Conservation (phyloP, 768 basidiomycete species). For the Podaxis sp. region DNA sequence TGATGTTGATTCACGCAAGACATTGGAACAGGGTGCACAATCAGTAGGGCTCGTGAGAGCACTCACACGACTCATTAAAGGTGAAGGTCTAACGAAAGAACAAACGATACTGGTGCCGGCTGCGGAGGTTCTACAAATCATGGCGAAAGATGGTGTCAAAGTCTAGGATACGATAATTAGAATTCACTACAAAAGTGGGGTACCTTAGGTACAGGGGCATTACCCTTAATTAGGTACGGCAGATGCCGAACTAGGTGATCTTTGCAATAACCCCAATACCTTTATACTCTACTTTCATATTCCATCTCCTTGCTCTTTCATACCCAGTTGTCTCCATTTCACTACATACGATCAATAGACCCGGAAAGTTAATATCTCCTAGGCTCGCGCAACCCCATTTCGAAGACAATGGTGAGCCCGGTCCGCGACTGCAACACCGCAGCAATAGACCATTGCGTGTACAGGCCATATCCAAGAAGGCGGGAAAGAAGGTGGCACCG, state of each 20-base stretch:
- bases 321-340: not conserved
- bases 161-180: not conserved
- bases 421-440: not conserved
- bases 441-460: conserved; percentile 8
- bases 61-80: conserved; percentile 49
- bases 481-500: conserved; percentile 75
- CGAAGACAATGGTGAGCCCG: conserved; percentile 19
- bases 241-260: conserved; percentile 4
- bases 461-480: conserved; percentile 87
- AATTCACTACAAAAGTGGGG: not conserved
- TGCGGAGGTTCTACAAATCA: conserved; percentile 46
- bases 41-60: conserved; percentile 52
- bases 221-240: conserved; percentile 5
- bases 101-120: conserved; percentile 46
- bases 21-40: conserved; percentile 50
- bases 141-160: conserved; percentile 17
- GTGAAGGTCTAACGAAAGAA: conserved; percentile 27
- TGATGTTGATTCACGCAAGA: conserved; percentile 34
- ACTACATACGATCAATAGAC: not conserved
- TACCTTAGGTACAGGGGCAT: not conserved
- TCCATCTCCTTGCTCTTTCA: not conserved
- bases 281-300: not conserved
- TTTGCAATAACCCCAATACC: not conserved
- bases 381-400: not conserved
- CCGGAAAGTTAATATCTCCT: not conserved